Evolutionary conservation across 2,329 filamentous ascomycete species (phyloP).

Genomic region (Cryphonectria carpinicola): DNA sequence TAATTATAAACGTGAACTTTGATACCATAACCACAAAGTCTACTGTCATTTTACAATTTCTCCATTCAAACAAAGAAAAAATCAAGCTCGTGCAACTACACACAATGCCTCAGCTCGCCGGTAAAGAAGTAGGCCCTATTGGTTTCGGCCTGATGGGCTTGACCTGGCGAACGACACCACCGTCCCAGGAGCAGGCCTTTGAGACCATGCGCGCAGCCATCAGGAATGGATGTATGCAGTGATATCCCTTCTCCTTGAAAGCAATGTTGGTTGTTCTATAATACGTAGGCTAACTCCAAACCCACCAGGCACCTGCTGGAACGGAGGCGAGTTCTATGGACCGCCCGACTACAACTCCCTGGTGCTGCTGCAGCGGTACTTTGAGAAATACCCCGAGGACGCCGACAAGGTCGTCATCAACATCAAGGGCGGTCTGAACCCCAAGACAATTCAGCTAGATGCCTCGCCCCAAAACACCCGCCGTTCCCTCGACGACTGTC

Average conservation of each 20-base stretch:
- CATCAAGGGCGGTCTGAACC: conserved; percentile 51
- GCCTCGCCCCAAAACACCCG: conserved; percentile 58
- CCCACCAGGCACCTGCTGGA: conserved; percentile 44
- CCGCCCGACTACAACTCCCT: conserved; percentile 57
- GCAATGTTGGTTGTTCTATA: too few relatives aligned
- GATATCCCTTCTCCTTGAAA: not conserved
- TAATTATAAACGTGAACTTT: too few relatives aligned
- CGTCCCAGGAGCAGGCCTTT: conserved; percentile 52
- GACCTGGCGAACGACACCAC: conserved; percentile 45
- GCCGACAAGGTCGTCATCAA: conserved; percentile 63
- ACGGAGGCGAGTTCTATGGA: conserved; percentile 64
- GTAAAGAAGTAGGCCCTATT: conserved; percentile 35
- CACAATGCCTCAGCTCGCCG: conserved; percentile 35
- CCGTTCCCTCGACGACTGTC: conserved; percentile 60
- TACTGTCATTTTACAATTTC: too few relatives aligned
- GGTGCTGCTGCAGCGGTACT: conserved; percentile 63
- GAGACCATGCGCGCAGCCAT: conserved; percentile 59
- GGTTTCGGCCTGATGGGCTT: conserved; percentile 41
- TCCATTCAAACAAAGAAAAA: too few relatives aligned
- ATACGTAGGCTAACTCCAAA: not conserved
- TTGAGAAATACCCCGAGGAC: conserved; percentile 64
- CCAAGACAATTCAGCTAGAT: conserved; percentile 43
- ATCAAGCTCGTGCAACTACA: not conserved
- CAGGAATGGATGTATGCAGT: conserved; percentile 37
- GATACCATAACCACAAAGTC: too few relatives aligned